A percentile compares a stretch with the other conserved stretches of the same genome.
phyloP scores from a whole-genome alignment of 768 basidiomycete species.

The Sarcodon aspratus region DNA sequence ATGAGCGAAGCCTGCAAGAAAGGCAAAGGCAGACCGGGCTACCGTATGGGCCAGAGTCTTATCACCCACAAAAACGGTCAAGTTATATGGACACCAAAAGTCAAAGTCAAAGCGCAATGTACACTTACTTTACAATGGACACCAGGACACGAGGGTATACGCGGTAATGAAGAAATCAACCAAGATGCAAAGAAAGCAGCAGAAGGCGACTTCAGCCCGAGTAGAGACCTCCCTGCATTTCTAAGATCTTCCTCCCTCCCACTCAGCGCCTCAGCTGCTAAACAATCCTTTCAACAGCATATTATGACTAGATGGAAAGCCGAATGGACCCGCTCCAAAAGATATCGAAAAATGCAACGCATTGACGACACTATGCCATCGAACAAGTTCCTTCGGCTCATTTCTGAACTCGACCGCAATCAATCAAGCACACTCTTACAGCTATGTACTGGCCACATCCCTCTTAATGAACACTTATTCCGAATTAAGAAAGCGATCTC shows the following conservation, averaged over 20 bases:
- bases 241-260: constrained; percentile 6
- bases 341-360: not conserved
- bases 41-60: too few relatives aligned
- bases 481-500: constrained; percentile 4
- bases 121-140: constrained; percentile 6
- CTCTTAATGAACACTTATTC: constrained; percentile 16
- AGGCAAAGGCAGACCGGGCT: too few relatives aligned
- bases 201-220: not conserved
- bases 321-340: not conserved
- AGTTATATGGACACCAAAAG: too few relatives aligned
- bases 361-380: constrained; percentile 2
- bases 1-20: too few relatives aligned
- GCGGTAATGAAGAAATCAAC: constrained; percentile 7
- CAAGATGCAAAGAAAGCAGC: constrained; percentile 7
- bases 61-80: too few relatives aligned
- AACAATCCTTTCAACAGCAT: not conserved
- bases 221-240: not conserved
- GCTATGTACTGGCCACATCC: constrained; percentile 19
- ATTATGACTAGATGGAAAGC: not conserved
- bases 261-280: not conserved
- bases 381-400: not conserved
- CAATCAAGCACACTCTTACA: constrained; percentile 12
- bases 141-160: constrained; percentile 4
- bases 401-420: constrained; percentile 2
- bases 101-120: too few relatives aligned